Percentiles rank a stretch among this genome's conserved stretches.
phyloP scores from a whole-genome alignment of 768 basidiomycete genomes.

The Lactifluus echinatus region DNA sequence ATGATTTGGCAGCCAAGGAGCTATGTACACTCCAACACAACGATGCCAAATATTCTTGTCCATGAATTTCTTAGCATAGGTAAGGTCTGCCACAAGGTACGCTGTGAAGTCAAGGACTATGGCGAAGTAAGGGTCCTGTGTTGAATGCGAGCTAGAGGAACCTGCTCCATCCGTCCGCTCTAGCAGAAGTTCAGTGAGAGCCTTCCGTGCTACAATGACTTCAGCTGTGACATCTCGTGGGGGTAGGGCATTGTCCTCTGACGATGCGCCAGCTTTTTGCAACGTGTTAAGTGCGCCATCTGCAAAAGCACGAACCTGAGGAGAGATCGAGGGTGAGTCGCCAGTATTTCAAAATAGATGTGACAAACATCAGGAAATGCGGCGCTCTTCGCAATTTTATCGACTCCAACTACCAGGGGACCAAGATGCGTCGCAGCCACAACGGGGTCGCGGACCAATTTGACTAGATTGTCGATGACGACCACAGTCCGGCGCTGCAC shows the following conservation, averaged over 20 bases:
- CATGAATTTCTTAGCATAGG: constrained; percentile 46
- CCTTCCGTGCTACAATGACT: constrained; percentile 43
- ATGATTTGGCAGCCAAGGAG: constrained; percentile 50
- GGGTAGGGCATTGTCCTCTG: constrained; percentile 55
- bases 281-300: constrained; percentile 75
- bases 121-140: constrained; percentile 46
- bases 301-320: constrained; percentile 83
- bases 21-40: constrained; percentile 63
- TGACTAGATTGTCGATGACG: constrained; percentile 93
- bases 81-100: constrained; percentile 68
- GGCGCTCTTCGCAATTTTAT: constrained; percentile 81
- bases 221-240: constrained; percentile 64
- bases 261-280: constrained; percentile 75
- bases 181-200: constrained; percentile 54
- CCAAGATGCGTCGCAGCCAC: constrained; percentile 86
- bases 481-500: constrained; percentile 91
- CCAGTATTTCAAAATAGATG: neutral
- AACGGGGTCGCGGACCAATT: constrained; percentile 86
- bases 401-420: constrained; percentile 81
- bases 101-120: constrained; percentile 63
- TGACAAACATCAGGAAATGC: constrained; percentile 84
- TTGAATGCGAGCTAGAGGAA: constrained; percentile 40
- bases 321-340: constrained; percentile 2
- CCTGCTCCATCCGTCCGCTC: constrained; percentile 35
- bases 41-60: constrained; percentile 56